Conservation (phyloP, 2,329 filamentous ascomycete genomes). For the Neofusicoccum umdonicola region DNA sequence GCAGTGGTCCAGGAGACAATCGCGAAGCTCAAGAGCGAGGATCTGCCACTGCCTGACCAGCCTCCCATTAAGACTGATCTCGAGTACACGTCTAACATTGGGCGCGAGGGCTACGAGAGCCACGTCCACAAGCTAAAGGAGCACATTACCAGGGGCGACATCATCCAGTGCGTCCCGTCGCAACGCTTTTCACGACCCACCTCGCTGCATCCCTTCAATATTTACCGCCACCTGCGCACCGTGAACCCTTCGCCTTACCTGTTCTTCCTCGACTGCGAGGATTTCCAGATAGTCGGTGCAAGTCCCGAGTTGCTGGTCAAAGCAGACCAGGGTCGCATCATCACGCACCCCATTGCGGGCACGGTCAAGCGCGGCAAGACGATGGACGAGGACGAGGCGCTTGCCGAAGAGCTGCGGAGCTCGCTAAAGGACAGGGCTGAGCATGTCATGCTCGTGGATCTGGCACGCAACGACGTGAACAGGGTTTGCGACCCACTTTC, state of each 20-base stretch:
- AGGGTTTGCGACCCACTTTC: constrained; percentile 87
- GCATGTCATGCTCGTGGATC: constrained; percentile 88
- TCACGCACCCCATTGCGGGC: constrained; percentile 95
- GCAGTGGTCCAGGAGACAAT: constrained; percentile 65
- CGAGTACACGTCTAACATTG: constrained; percentile 89
- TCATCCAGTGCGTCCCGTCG: constrained; percentile 95
- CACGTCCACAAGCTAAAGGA: constrained; percentile 84
- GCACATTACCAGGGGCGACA: constrained; percentile 88
- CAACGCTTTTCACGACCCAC: constrained; percentile 90
- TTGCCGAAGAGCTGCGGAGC: constrained; percentile 72
- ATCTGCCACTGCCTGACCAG: constrained; percentile 76
- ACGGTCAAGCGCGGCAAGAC: constrained; percentile 86
- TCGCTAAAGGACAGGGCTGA: constrained; percentile 75
- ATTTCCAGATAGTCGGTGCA: constrained; percentile 93
- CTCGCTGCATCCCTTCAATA: constrained; percentile 91
- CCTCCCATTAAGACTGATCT: constrained; percentile 68
- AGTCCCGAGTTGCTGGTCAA: constrained; percentile 95
- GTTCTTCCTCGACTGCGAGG: constrained; percentile 88
- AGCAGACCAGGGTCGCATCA: constrained; percentile 78
- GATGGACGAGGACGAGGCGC: constrained; percentile 73
- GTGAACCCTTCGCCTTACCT: constrained; percentile 97
- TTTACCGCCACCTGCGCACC: constrained; percentile 93
- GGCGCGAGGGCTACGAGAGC: constrained; percentile 80
- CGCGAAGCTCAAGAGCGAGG: constrained; percentile 67
- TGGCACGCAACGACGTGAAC: constrained; percentile 95